Conservation (phyloP, 176 grass and related monocot species). For the Musa acuminata region DNA sequence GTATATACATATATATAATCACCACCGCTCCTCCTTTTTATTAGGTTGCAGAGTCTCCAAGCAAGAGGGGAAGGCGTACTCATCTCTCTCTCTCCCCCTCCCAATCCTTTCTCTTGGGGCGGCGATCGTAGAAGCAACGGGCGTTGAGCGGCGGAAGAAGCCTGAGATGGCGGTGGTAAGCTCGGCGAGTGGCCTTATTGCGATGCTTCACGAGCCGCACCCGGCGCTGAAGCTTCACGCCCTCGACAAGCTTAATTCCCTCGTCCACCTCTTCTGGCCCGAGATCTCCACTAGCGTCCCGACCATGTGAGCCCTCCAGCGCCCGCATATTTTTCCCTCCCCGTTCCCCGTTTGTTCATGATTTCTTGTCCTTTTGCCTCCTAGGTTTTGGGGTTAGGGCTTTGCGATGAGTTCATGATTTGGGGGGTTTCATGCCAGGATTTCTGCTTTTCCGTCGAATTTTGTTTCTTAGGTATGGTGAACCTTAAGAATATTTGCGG, state of each 20-base stretch:
- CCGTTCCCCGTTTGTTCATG: neutral
- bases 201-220: constrained; percentile 83
- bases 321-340: neutral
- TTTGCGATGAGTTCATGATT: neutral
- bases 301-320: constrained; percentile 47
- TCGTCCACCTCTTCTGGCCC: constrained; percentile 96
- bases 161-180: constrained; percentile 61
- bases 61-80: neutral
- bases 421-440: neutral
- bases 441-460: neutral
- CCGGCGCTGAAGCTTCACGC: constrained; percentile 88
- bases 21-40: too few relatives aligned
- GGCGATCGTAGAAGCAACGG: constrained; percentile 12
- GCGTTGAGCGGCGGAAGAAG: neutral
- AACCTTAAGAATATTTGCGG: neutral
- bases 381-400: neutral
- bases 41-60: constrained; percentile 13
- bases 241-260: constrained; percentile 70
- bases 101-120: constrained; percentile 1
- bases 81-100: too few relatives aligned
- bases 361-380: neutral
- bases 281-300: constrained; percentile 99
- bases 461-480: neutral
- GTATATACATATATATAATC: too few relatives aligned
- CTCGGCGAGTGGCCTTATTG: constrained; percentile 85